Percentiles rank a stretch among this genome's conserved stretches.
Conservation (phyloP, 768 basidiomycete genomes). For the Trametes elegans region DNA sequence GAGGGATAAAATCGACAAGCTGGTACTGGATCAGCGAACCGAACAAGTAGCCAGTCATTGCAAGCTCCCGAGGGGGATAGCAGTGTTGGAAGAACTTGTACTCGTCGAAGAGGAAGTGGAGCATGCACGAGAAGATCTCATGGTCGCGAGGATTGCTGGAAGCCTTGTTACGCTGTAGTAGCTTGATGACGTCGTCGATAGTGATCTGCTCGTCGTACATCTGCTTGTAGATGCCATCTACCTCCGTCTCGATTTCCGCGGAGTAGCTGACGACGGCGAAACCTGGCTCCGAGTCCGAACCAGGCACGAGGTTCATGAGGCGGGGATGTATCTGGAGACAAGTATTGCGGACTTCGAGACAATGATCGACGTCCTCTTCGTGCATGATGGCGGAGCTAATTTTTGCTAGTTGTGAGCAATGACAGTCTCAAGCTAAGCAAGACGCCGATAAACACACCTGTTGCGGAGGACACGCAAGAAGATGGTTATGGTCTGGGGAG, state of each 20-base stretch:
- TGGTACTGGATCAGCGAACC: constrained; percentile 94
- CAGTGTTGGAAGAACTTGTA: constrained; percentile 99
- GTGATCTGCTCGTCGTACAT: constrained; percentile 97
- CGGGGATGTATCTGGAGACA: constrained; percentile 95
- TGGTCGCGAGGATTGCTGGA: constrained; percentile 84
- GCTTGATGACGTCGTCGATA: constrained; percentile 89
- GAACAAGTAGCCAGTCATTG: constrained; percentile 95
- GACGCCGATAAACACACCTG: constrained; percentile 51
- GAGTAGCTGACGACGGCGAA: constrained; percentile 87
- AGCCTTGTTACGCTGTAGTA: constrained; percentile 82
- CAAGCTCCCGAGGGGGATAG: constrained; percentile 89
- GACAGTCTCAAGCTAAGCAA: not conserved
- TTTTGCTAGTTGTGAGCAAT: not conserved
- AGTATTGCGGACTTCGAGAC: constrained; percentile 87
- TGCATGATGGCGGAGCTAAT: constrained; percentile 72
- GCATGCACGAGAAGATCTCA: constrained; percentile 99
- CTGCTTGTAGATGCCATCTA: constrained; percentile 93
- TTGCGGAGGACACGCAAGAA: constrained; percentile 88
- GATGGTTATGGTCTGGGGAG: constrained; percentile 84
- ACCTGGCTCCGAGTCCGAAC: constrained; percentile 86
- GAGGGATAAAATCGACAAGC: constrained; percentile 89
- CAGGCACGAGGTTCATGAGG: constrained; percentile 89
- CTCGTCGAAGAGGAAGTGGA: constrained; percentile 99
- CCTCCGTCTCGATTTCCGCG: constrained; percentile 86
- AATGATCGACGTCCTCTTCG: constrained; percentile 78